These are phyloP conservation scores for Pseudonitzschia multistriata DNA, from an alignment of 108 stramenopile species.

Conservation along the genomic window DNA sequence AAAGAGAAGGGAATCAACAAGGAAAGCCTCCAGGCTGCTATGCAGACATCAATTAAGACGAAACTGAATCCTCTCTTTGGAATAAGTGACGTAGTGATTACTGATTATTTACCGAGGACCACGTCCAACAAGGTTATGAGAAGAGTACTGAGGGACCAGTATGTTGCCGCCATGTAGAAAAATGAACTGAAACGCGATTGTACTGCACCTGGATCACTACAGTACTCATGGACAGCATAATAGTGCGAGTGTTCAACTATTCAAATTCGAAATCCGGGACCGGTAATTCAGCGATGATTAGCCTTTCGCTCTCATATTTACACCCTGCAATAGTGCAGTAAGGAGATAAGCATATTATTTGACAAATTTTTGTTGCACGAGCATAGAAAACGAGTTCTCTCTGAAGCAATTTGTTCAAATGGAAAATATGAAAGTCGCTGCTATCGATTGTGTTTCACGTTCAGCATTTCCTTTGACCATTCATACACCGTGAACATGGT, in stretches of 20 bases:
- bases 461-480: constrained; percentile 68
- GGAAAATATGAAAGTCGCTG: too few relatives aligned
- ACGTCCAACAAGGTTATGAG: constrained; percentile 44
- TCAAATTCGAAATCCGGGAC: too few relatives aligned
- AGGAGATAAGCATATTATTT: too few relatives aligned
- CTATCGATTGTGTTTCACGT: constrained; percentile 52
- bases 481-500: constrained; percentile 93
- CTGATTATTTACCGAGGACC: constrained; percentile 25
- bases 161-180: background rate
- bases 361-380: background rate
- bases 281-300: too few relatives aligned
- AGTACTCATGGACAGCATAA: too few relatives aligned
- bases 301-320: too few relatives aligned
- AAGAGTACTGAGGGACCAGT: constrained; percentile 28
- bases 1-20: constrained; percentile 1
- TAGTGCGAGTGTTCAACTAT: too few relatives aligned
- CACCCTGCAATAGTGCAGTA: too few relatives aligned
- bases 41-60: constrained; percentile 34
- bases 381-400: too few relatives aligned
- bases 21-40: constrained; percentile 15
- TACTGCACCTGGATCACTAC: too few relatives aligned
- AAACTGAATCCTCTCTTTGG: constrained; percentile 41
- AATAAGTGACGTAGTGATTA: constrained; percentile 31
- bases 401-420: too few relatives aligned
- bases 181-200: background rate